phyloP scores from a whole-genome alignment of 108 stramenopile genomes.

The Parietichytrium sp. region DNA sequence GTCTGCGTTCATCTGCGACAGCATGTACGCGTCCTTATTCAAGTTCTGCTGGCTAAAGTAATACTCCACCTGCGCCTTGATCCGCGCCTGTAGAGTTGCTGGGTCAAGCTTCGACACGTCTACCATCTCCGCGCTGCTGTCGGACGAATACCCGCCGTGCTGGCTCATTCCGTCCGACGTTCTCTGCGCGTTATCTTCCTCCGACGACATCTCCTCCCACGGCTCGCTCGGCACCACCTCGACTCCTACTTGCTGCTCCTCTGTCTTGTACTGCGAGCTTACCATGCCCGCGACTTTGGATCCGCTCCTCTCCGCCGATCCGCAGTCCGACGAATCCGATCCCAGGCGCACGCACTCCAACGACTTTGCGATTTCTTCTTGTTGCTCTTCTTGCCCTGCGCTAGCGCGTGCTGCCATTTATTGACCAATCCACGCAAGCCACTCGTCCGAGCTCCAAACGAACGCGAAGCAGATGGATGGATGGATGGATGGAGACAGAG shows the following conservation, averaged over 20 bases:
- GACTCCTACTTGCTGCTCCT: neutral
- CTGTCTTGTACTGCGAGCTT: neutral
- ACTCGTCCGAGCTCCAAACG: too few relatives aligned
- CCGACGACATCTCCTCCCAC: neutral
- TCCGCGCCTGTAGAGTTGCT: neutral
- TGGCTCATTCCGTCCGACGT: neutral
- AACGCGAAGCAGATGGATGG: too few relatives aligned
- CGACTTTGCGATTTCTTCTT: too few relatives aligned
- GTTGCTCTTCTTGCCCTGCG: too few relatives aligned
- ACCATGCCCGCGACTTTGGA: constrained; percentile 14
- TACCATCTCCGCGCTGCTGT: constrained; percentile 33
- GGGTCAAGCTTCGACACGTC: constrained; percentile 30
- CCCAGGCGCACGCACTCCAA: too few relatives aligned
- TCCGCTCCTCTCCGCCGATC: too few relatives aligned
- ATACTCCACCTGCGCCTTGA: constrained; percentile 50
- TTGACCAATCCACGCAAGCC: too few relatives aligned
- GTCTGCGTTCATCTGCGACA: constrained; percentile 51
- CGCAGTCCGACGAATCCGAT: too few relatives aligned
- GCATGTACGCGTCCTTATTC: constrained; percentile 49
- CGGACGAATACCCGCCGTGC: constrained; percentile 12
- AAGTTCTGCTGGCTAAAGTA: constrained; percentile 58
- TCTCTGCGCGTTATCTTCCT: neutral
- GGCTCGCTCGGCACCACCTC: neutral
- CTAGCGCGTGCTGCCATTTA: too few relatives aligned
- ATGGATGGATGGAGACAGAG: too few relatives aligned